Percentiles rank a stretch among this genome's conserved stretches.
Conservation (phyloP, 768 basidiomycete genomes). For the Lentinula lateritia region DNA sequence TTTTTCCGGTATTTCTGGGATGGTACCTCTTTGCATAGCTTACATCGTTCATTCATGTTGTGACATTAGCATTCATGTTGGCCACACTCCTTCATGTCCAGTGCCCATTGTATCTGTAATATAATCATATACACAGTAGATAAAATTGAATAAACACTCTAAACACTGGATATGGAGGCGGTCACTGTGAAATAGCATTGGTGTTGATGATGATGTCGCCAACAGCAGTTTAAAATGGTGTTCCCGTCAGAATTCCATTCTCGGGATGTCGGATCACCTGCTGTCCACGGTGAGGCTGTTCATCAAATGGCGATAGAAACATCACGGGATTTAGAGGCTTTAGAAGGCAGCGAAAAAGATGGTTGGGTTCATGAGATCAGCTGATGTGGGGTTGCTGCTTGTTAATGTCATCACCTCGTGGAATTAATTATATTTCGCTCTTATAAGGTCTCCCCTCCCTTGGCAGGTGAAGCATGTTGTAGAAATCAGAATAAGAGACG, state of each 20-base stretch:
- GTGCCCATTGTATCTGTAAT: background rate
- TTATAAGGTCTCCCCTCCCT: too few relatives aligned
- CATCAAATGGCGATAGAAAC: background rate
- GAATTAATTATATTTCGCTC: too few relatives aligned
- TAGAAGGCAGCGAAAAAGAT: too few relatives aligned
- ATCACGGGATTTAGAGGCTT: background rate
- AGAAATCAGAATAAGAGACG: too few relatives aligned
- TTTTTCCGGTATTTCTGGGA: constrained; percentile 9
- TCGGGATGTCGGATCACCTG: background rate
- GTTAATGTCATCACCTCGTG: too few relatives aligned
- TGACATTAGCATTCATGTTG: constrained; percentile 4
- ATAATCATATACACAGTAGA: background rate
- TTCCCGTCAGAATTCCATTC: background rate
- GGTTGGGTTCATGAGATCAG: too few relatives aligned
- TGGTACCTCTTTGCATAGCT: constrained; percentile 7
- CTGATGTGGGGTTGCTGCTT: too few relatives aligned
- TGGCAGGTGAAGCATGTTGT: background rate
- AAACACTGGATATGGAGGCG: background rate
- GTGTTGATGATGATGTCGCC: background rate
- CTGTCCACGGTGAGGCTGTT: too few relatives aligned
- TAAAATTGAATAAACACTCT: background rate
- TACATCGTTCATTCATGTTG: background rate
- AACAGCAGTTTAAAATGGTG: background rate
- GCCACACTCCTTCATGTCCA: background rate
- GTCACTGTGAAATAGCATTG: background rate